These are phyloP conservation scores for Kluyveromyces sp. DNA, from an alignment of 1,139 yeast genomes.

Conservation along the genomic window DNA sequence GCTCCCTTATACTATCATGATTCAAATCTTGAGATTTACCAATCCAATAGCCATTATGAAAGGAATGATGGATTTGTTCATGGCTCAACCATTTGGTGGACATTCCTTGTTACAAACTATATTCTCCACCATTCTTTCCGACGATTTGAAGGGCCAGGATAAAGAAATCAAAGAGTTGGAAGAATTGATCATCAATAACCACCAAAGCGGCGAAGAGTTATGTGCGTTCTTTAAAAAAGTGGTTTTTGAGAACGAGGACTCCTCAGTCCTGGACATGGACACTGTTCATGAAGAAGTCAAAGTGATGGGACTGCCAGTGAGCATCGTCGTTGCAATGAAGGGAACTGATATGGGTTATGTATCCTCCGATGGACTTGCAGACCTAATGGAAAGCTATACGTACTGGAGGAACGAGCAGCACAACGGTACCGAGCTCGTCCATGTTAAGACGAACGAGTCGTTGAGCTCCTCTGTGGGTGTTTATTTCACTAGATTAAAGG, in stretches of 20 bases:
- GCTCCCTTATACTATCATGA: conserved; percentile 71
- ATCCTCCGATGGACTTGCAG: conserved; percentile 21
- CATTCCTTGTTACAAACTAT: conserved; percentile 64
- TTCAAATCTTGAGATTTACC: conserved; percentile 68
- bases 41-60: conserved; percentile 83
- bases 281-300: conserved; percentile 35
- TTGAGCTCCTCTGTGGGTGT: conserved; percentile 10
- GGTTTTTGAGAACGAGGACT: conserved; percentile 30
- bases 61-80: conserved; percentile 65
- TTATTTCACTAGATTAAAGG: conserved; percentile 46
- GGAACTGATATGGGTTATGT: conserved; percentile 18
- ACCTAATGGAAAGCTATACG: conserved; percentile 27
- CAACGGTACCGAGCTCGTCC: conserved; percentile 2
- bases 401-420: conserved; percentile 36
- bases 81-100: conserved; percentile 71
- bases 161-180: conserved; percentile 47
- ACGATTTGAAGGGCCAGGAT: conserved; percentile 65
- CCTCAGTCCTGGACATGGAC: conserved; percentile 26
- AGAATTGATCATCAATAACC: conserved; percentile 32
- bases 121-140: conserved; percentile 67
- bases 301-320: conserved; percentile 33
- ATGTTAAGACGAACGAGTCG: conserved; percentile 7
- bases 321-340: conserved; percentile 30
- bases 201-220: conserved; percentile 26
- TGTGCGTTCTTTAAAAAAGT: conserved; percentile 25